Base-by-base conservation (phyloP, 805 yeast species). In the Metschnikowia arizonensis region DNA sequence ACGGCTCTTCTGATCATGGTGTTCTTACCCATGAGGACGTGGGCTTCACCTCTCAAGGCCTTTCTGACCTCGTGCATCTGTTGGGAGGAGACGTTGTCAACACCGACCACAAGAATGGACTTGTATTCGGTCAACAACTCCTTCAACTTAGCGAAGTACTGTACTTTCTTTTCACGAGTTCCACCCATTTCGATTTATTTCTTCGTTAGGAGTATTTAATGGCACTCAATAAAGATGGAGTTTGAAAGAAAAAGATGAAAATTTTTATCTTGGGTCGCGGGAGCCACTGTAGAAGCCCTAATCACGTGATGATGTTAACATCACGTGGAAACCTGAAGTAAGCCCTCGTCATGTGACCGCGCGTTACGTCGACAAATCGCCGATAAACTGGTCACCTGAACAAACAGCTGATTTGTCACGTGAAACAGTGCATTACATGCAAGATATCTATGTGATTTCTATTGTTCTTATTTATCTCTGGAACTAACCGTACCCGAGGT, bases 1-100 rank as follows among this genome's bases (percentile, higher is more conserved):
- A 93, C 79, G 71, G 99, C 99, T 80, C 98, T 89, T 82, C 99
- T 88, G 61, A 93, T 96, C 98, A 93, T 91, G 83, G 99, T 93
- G 97, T 93, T 93, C 87, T 93, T 93, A 81, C 99, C 99, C 99
- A 93, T 93, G 68, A 93, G 79, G 61, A 93, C 90, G 62, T 87
- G 93, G 68, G 93, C 99, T 52, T 82, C 85, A 61, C 88, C 87
- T 81, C 99, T 89, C 68, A 93, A 84, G 59, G 88, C 76, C 82
- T 86, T 89, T 86, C 99, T 89, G 81, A 89, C 82, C 83, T 93
- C 96, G 81, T 93, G 99, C 97, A 93, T 90, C 81, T 93, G 99
- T 82, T 93, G 99, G 63, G 99, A 93, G 60, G 98, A 88, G 72
- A 93, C 99, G 82, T 93, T 93, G 81, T 93, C 99, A 65, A 93